Conservation (phyloP, 441 rosid genomes). For the Geranium incanum region DNA sequence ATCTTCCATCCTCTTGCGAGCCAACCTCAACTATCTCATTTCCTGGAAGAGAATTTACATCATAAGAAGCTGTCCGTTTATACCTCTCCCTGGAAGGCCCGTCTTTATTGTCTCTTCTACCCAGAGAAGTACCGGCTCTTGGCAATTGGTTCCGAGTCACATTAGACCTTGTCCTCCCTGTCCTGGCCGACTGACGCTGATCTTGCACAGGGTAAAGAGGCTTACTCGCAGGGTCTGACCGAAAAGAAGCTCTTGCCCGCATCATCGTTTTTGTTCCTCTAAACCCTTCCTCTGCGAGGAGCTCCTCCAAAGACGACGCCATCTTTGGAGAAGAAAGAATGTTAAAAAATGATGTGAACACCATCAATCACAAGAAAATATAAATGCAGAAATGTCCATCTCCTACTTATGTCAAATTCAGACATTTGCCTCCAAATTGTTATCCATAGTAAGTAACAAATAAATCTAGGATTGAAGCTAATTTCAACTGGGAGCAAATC, state of each 20-base stretch:
- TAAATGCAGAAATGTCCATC: not conserved
- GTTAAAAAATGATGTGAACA: not conserved
- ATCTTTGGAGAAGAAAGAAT: conserved; percentile 15
- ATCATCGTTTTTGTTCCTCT: conserved; percentile 31
- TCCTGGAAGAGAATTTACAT: conserved; percentile 12
- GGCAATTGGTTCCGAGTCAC: conserved; percentile 25
- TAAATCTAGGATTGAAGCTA: not conserved
- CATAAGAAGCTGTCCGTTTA: conserved; percentile 17
- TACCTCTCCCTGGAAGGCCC: conserved; percentile 17
- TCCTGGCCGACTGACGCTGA: conserved; percentile 22
- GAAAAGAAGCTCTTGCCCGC: conserved; percentile 32
- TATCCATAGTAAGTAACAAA: not conserved
- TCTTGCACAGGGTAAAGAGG: conserved; percentile 17
- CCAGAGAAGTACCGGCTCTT: conserved; percentile 16
- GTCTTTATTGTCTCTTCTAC: conserved; percentile 23
- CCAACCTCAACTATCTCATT: conserved; percentile 40
- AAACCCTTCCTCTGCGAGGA: conserved; percentile 60
- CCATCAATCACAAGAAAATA: not conserved
- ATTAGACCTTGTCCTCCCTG: conserved; percentile 40
- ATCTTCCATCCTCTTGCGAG: conserved; percentile 22
- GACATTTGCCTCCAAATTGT: not conserved
- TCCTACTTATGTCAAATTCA: not conserved
- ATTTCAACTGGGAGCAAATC: too few species aligned
- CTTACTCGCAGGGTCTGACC: conserved; percentile 24
- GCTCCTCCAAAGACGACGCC: conserved; percentile 56